These are phyloP conservation scores for Backusella tarrabulga DNA, from an alignment of 192 early-diverging fungal species.

Conservation along the genomic window DNA sequence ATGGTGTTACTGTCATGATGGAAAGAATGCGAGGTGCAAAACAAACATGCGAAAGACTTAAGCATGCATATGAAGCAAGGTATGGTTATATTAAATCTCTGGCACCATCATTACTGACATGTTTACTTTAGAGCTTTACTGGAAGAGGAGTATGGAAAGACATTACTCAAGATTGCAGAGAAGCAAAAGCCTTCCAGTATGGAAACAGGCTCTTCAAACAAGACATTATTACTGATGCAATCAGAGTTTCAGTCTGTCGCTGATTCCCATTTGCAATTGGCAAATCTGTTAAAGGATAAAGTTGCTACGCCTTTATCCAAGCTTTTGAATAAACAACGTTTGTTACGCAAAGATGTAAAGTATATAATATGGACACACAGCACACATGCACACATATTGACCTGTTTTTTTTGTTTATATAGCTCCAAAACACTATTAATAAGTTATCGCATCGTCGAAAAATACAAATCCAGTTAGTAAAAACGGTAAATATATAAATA, in stretches of 20 bases:
- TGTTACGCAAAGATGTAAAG: constrained; percentile 1
- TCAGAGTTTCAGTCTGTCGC: background rate
- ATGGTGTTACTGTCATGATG: constrained; percentile 11
- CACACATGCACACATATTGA: background rate
- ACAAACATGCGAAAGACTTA: constrained; percentile 16
- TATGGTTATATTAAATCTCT: background rate
- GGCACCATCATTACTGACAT: no score
- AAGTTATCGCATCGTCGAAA: constrained; percentile 2
- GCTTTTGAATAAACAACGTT: constrained; percentile 5
- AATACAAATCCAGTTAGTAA: constrained; percentile 3
- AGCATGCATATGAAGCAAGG: constrained; percentile 18
- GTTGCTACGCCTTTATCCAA: background rate
- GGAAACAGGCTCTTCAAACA: background rate
- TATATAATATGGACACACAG: background rate
- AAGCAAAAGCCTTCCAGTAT: background rate
- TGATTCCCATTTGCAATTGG: constrained; percentile 4
- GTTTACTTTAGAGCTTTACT: constrained; percentile 6
- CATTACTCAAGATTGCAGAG: constrained; percentile 6
- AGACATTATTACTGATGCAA: background rate
- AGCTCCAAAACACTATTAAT: constrained; percentile 7
- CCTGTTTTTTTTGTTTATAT: background rate
- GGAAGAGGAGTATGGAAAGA: constrained; percentile 16
- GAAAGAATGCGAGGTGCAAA: constrained; percentile 21
- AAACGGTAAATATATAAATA: background rate
- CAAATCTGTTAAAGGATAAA: background rate